These are phyloP conservation scores for Fragaria ananassa DNA, from an alignment of 306 rosid species.

Conservation along the genomic window DNA sequence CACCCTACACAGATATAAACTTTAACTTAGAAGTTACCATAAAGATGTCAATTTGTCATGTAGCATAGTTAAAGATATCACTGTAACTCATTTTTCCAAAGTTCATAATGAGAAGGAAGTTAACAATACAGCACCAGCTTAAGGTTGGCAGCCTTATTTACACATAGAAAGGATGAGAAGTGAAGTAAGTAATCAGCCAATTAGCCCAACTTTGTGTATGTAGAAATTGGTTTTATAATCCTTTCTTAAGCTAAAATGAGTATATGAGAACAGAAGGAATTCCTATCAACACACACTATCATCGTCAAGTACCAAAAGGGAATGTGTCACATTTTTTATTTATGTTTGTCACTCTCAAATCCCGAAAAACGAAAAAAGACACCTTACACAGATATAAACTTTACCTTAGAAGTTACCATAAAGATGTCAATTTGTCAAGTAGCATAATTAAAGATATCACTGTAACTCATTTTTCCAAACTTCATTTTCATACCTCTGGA, in stretches of 20 bases:
- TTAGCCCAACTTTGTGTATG: not conserved
- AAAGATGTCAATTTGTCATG: not conserved
- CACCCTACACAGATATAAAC: not conserved
- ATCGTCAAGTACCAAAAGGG: conserved; percentile 1
- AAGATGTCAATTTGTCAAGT: not conserved
- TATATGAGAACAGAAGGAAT: not conserved
- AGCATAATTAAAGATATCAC: not conserved
- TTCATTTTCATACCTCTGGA: conserved; percentile 60
- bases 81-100: not conserved
- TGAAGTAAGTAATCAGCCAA: not conserved
- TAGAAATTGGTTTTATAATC: not conserved
- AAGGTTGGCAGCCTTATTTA: not conserved
- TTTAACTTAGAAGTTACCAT: not conserved
- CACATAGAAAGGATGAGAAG: not conserved
- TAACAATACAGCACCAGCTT: not conserved
- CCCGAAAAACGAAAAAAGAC: not conserved
- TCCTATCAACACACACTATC: not conserved
- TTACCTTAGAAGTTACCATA: not conserved
- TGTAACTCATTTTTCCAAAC: not conserved
- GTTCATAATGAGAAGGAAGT: not conserved
- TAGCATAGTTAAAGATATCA: not conserved
- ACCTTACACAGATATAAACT: not conserved
- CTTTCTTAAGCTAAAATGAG: not conserved
- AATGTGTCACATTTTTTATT: not conserved
- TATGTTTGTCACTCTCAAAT: not conserved